Base-by-base conservation (phyloP, 2,329 filamentous ascomycete species). In the Colletotrichum abscissum region DNA sequence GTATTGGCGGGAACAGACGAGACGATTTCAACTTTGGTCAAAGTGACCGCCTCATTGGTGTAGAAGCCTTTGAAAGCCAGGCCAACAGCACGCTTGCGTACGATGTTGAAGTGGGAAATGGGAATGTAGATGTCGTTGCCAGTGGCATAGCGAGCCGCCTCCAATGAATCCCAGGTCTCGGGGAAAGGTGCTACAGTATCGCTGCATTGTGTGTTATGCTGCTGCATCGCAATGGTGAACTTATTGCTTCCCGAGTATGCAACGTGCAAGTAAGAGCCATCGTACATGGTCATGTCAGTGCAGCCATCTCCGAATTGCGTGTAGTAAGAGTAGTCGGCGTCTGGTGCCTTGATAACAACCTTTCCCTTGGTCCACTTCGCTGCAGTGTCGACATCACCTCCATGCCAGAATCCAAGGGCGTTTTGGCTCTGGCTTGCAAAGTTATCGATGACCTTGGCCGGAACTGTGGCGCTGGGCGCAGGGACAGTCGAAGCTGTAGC, bases 161-260 rank as follows among this genome's bases (percentile, higher is more conserved):
- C 91, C n/a, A 93, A 84, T 1, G 90, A 91, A 78, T 93, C 92
- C 86, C 91, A 92, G 0, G 91, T 92, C 79, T 90, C 90, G 0
- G 92, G 92, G 78, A 87, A 93, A 0, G 92, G 92, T 14, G 86
- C 85, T 28, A 89, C 84, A 24, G 80, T 77, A 8, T 86, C 82
- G 78, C 90, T 86, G 77, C 92, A 93, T 22, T 86, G 81, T 26
- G 83, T 82, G 78, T 94, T 94, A 81, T 93, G 89, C 80, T 93
- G 91, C 76, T 92, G 91, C 66, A 94, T 80, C 1, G 91, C 87
- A 60, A 93, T 83, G 12, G 88, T 90, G 80, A 93, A 94, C 49
- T 89, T 87, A 76, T 86, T 89, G 77, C 86, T 89, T 12, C 92
- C 92, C 1, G 84, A 86, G 80, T 90, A 93, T 11, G 87, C 86